phyloP scores from a whole-genome alignment of 2,329 filamentous ascomycete genomes.

The Epichloe hybrida region DNA sequence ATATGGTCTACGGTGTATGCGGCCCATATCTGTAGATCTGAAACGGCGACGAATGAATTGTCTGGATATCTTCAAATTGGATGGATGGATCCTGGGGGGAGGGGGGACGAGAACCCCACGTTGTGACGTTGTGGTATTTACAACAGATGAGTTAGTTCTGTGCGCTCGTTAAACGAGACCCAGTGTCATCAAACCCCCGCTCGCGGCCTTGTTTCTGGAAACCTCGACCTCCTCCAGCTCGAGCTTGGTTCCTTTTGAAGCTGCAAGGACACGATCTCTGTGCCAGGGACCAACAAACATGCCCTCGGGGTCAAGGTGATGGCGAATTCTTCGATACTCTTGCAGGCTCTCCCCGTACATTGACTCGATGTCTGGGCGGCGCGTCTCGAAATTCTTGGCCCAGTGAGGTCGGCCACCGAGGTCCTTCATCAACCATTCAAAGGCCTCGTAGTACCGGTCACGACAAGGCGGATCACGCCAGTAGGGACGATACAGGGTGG shows the following conservation, averaged over 20 bases:
- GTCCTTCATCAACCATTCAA: slow-evolving; percentile 83
- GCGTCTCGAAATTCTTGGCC: slow-evolving; percentile 75
- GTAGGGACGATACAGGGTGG: slow-evolving; percentile 78
- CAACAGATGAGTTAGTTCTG: too few relatives aligned
- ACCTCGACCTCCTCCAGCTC: slow-evolving; percentile 25
- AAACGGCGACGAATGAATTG: too few relatives aligned
- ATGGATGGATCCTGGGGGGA: too few relatives aligned
- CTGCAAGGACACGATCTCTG: slow-evolving; percentile 46
- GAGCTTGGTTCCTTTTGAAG: slow-evolving; percentile 15
- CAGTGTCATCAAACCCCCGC: slow-evolving; percentile 15
- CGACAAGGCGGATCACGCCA: slow-evolving; percentile 62
- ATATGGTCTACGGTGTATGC: too few relatives aligned
- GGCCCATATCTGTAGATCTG: too few relatives aligned
- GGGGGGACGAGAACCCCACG: too few relatives aligned
- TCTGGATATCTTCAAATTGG: too few relatives aligned
- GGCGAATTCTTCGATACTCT: slow-evolving; percentile 54
- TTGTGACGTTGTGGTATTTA: too few relatives aligned
- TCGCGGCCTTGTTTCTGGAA: slow-evolving; percentile 12
- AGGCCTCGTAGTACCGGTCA: slow-evolving; percentile 71
- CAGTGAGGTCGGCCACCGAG: slow-evolving; percentile 74
- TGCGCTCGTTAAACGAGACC: background rate
- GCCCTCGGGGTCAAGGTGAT: slow-evolving; percentile 62
- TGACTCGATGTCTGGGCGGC: slow-evolving; percentile 44
- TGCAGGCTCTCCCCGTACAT: slow-evolving; percentile 58
- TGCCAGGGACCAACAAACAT: slow-evolving; percentile 93